Evolutionary conservation across 2,329 filamentous ascomycete genomes (phyloP).

Genomic region (Fragosphaeria purpurea): DNA sequence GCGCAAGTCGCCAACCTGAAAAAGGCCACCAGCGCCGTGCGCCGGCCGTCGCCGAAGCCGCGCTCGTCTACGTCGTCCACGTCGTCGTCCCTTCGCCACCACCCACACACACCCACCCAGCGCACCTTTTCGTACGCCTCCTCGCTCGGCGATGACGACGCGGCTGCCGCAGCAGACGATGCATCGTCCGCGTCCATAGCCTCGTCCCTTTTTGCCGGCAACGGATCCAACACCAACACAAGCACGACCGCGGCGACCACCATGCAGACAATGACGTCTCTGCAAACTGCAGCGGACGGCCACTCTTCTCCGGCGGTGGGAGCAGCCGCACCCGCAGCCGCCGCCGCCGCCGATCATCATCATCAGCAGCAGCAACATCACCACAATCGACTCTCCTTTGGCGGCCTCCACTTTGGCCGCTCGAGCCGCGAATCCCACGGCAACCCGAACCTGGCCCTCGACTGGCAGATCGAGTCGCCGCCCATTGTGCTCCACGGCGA

Average conservation of each 20-base stretch:
- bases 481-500: constrained; percentile 76
- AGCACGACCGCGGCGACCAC: constrained; percentile 5
- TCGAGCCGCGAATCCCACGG: constrained; percentile 30
- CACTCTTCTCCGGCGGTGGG: no score
- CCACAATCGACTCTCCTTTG: constrained; percentile 31
- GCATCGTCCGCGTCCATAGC: not conserved
- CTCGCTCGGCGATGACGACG: constrained; percentile 25
- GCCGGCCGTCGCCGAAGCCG: constrained; percentile 20
- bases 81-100: constrained; percentile 16
- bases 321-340: no score
- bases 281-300: constrained; percentile 1
- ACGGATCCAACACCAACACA: constrained; percentile 9
- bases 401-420: constrained; percentile 31
- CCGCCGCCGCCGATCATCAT: constrained; percentile 12
- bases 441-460: constrained; percentile 32
- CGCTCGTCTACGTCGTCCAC: constrained; percentile 3
- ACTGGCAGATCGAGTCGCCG: constrained; percentile 69
- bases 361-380: constrained; percentile 25
- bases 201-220: constrained; percentile 9
- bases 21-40: constrained; percentile 21
- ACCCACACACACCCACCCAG: constrained; percentile 22
- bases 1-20: constrained; percentile 41
- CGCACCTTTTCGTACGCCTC: constrained; percentile 27
- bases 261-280: constrained; percentile 10
- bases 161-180: not conserved